phyloP scores from a whole-genome alignment of 805 yeast genomes.

The Priceomyces haplophilus region DNA sequence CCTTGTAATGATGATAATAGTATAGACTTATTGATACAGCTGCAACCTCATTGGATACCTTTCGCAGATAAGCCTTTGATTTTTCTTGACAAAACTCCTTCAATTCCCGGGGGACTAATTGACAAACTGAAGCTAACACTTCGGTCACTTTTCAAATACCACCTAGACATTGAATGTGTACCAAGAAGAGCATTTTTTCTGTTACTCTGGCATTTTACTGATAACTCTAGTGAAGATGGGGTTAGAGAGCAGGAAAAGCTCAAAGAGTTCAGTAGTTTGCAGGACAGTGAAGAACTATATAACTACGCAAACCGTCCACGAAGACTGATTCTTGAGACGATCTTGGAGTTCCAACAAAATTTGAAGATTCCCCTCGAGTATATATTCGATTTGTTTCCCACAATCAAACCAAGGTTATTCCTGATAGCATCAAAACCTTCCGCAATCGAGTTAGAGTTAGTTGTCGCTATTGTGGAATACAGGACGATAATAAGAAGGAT shows the following conservation, averaged over 20 bases:
- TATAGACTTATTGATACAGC: slow-evolving; percentile 61
- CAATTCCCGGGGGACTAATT: slow-evolving; percentile 60
- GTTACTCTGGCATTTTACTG: slow-evolving; percentile 64
- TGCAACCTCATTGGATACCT: slow-evolving; percentile 68
- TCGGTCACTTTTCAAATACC: slow-evolving; percentile 68
- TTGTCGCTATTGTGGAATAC: slow-evolving; percentile 84
- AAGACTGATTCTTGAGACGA: slow-evolving; percentile 77
- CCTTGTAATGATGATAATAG: slow-evolving; percentile 65
- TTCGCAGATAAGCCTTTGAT: slow-evolving; percentile 60
- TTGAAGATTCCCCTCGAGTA: slow-evolving; percentile 73
- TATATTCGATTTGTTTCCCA: slow-evolving; percentile 74
- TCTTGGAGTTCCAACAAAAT: slow-evolving; percentile 73
- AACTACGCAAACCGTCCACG: slow-evolving; percentile 94
- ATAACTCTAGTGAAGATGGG: slow-evolving; percentile 49
- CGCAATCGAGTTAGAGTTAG: slow-evolving; percentile 51
- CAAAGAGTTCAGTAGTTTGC: slow-evolving; percentile 65
- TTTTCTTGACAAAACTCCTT: slow-evolving; percentile 35
- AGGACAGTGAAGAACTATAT: slow-evolving; percentile 77
- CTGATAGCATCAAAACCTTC: slow-evolving; percentile 72
- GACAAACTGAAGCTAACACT: slow-evolving; percentile 53
- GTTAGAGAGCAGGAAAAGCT: slow-evolving; percentile 74
- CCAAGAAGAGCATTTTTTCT: slow-evolving; percentile 84
- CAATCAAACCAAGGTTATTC: slow-evolving; percentile 75
- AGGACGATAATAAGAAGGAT: slow-evolving; percentile 72
- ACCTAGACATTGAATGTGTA: slow-evolving; percentile 75